phyloP scores from a whole-genome alignment of 352 stramenopile species.

The Phytophthora pini region DNA sequence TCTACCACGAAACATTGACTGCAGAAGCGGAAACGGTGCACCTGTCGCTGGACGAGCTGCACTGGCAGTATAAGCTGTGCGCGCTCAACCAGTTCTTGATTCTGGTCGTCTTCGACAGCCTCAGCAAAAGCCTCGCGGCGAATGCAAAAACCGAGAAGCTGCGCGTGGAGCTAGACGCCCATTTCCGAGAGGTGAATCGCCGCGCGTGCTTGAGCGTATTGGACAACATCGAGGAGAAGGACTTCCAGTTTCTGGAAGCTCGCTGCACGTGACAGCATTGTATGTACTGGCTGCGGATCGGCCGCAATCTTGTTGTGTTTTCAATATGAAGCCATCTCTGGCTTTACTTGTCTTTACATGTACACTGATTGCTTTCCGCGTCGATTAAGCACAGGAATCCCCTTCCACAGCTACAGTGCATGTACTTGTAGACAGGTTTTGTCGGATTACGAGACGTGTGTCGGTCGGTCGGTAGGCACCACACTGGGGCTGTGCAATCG shows the following conservation, averaged over 20 bases:
- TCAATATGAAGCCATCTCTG: constrained; percentile 20
- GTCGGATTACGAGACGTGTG: constrained; percentile 10
- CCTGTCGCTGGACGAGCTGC: constrained; percentile 51
- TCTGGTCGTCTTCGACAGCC: constrained; percentile 78
- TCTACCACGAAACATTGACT: constrained; percentile 50
- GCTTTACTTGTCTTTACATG: not conserved
- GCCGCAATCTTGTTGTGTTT: constrained; percentile 1
- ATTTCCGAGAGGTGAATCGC: constrained; percentile 77
- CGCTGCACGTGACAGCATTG: constrained; percentile 8
- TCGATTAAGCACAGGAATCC: constrained; percentile 5
- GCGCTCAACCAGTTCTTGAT: constrained; percentile 87
- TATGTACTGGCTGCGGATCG: constrained; percentile 1
- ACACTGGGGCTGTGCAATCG: not conserved
- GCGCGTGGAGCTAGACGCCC: constrained; percentile 58
- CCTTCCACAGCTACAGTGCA: no score
- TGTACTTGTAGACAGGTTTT: no score
- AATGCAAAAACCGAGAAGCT: constrained; percentile 77
- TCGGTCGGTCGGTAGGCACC: constrained; percentile 11
- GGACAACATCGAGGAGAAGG: constrained; percentile 55
- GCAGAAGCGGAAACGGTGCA: constrained; percentile 22
- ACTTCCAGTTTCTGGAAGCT: constrained; percentile 31
- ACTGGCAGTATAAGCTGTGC: constrained; percentile 63
- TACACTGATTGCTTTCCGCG: no score
- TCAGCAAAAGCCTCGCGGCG: constrained; percentile 80
- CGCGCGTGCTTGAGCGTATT: constrained; percentile 69